Evolutionary conservation across 352 stramenopile species (phyloP).

Genomic region (Phytophthora macrochlamydospora): DNA sequence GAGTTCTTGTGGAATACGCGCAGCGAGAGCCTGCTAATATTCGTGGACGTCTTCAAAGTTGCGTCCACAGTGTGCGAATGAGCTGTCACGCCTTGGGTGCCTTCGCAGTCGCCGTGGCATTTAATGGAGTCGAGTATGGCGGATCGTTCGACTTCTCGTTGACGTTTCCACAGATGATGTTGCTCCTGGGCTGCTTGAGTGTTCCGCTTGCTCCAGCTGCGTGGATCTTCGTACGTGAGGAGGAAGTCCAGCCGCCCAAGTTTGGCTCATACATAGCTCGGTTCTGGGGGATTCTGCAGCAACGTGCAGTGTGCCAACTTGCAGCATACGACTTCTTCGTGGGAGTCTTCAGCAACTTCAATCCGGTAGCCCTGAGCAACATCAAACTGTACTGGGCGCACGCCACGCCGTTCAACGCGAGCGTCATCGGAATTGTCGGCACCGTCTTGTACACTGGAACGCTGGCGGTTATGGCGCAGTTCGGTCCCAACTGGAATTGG

Average conservation of each 20-base stretch:
- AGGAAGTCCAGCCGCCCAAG: slow-evolving; percentile 21
- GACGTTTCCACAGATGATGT: slow-evolving; percentile 58
- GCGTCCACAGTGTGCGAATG: slow-evolving; percentile 53
- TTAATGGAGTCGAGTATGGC: slow-evolving; percentile 59
- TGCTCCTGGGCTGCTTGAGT: slow-evolving; percentile 39
- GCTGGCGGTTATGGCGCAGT: slow-evolving; percentile 45
- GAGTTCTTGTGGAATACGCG: slow-evolving; percentile 62
- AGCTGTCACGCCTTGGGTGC: slow-evolving; percentile 45
- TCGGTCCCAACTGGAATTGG: slow-evolving; percentile 59
- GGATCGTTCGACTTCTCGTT: slow-evolving; percentile 56
- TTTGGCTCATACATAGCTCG: slow-evolving; percentile 36
- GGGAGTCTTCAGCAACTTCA: slow-evolving; percentile 63
- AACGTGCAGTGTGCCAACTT: slow-evolving; percentile 60
- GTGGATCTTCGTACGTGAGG: slow-evolving; percentile 30
- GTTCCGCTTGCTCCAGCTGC: slow-evolving; percentile 31
- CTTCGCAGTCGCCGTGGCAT: slow-evolving; percentile 43
- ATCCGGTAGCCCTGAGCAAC: slow-evolving; percentile 49
- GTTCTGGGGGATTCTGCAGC: slow-evolving; percentile 59
- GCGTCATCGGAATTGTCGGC: slow-evolving; percentile 50
- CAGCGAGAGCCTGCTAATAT: slow-evolving; percentile 54
- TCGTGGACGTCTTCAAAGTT: slow-evolving; percentile 53
- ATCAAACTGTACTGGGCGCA: slow-evolving; percentile 62
- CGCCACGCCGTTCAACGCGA: slow-evolving; percentile 56
- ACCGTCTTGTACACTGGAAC: slow-evolving; percentile 49
- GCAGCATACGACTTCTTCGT: slow-evolving; percentile 67